Evolutionary conservation across 1,139 yeast genomes (phyloP), one percentile per base, ranked within the genome.

Genomic region (Taphrina populina): DNA sequence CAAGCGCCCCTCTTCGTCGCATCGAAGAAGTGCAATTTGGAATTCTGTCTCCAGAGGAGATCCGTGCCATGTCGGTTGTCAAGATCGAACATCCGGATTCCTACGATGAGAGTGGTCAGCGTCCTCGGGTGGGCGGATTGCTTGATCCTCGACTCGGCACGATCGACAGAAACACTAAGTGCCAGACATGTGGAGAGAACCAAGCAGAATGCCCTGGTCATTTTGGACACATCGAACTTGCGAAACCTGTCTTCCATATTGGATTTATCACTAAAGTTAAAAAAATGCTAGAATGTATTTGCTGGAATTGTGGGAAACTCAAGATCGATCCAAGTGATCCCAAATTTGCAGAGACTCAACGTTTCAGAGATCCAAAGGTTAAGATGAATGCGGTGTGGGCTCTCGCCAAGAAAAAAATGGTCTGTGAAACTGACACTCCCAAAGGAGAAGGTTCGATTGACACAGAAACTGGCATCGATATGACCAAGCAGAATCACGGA

Each of bases 191-290:
- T 77, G 95, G 96, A 66, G 98, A 92, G 71, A 96, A 94, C 67
- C 92, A 92, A 96, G 88, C 94, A 59, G 98, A 92, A 69, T 94
- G 99, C 72, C 97, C 97, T 1, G 99, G 99, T 59, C 99, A 94
- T 74, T 94, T 94, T 73, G 99, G 99, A 63, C 98, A 94, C 69
- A 94, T 94, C 60, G 98, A 94, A 69, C 78, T 94, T 63, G 97
- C 98, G 33, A 92, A 90, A 69, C 98, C 99, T 8, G 98, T 94
- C 29, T 92, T 94, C 72, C 98, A 94, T 71, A 88, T 94, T 70
- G 98, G 95, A 58, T 61, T 49, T 59, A 27, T 49, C 45, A 43
- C 41, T 17, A 90, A 88, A 69, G 90, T 94, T 67, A 94, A 92
- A 69, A 94, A 94, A 70, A 88, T 88, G 37, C 85, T 95, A 71